Evolutionary conservation across 2,329 filamentous ascomycete genomes (phyloP).

Genomic region (Ceratocystis alfenasii): DNA sequence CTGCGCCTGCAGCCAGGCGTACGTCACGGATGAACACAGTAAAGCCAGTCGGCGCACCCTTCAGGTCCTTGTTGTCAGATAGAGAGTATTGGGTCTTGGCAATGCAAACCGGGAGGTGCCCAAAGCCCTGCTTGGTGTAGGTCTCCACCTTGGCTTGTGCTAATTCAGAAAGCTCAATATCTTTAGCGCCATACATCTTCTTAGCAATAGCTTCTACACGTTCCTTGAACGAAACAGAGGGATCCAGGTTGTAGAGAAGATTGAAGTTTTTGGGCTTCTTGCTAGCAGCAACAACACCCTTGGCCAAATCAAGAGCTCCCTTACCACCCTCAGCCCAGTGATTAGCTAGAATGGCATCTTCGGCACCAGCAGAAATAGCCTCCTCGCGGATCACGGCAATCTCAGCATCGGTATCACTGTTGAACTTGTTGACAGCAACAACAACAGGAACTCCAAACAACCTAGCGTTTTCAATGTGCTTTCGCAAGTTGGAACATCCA

Average conservation of each 20-base stretch:
- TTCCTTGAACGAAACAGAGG: conserved; percentile 69
- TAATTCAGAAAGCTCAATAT: conserved; percentile 84
- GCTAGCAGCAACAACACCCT: conserved; percentile 71
- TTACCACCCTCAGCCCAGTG: conserved; percentile 94
- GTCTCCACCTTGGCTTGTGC: conserved; percentile 94
- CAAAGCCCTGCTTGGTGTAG: conserved; percentile 84
- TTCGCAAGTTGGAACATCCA: conserved; percentile 87
- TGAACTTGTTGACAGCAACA: conserved; percentile 93
- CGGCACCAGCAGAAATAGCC: conserved; percentile 78
- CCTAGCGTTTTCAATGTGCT: conserved; percentile 86
- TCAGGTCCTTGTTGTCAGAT: conserved; percentile 82
- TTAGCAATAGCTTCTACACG: conserved; percentile 84
- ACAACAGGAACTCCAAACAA: conserved; percentile 86
- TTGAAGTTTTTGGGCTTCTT: conserved; percentile 78
- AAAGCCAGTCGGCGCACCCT: conserved; percentile 90
- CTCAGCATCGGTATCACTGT: conserved; percentile 86
- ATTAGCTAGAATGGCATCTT: conserved; percentile 85
- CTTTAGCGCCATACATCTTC: conserved; percentile 85
- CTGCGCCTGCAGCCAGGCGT: conserved; percentile 82
- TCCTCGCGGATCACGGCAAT: conserved; percentile 82
- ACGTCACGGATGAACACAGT: conserved; percentile 92
- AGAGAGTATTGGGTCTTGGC: conserved; percentile 98
- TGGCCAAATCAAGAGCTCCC: conserved; percentile 78
- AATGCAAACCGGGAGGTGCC: conserved; percentile 86
- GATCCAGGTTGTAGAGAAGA: conserved; percentile 57